phyloP scores from a whole-genome alignment of 2,329 filamentous ascomycete genomes.

The Aspergillus hiratsukae region DNA sequence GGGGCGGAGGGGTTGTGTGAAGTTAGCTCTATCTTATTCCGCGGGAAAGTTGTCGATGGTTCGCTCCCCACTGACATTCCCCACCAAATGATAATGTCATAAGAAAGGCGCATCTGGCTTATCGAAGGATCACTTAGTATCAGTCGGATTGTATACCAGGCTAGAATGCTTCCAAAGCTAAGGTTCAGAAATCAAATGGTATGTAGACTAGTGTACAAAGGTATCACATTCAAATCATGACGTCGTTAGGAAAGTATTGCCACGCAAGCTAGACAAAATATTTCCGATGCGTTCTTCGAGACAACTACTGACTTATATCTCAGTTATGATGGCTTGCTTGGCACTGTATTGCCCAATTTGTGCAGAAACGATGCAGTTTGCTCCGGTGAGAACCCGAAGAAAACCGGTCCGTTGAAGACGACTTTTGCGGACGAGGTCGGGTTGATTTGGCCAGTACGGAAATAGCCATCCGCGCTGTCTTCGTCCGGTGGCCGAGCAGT shows the following conservation, averaged over 20 bases:
- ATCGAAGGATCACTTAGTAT: neutral
- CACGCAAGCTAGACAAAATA: neutral
- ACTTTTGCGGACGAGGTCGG: slow-evolving; percentile 55
- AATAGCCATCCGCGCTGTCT: slow-evolving; percentile 5
- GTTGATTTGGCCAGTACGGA: slow-evolving; percentile 2
- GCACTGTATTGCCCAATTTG: slow-evolving; percentile 37
- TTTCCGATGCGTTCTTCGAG: neutral
- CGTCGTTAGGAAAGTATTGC: neutral
- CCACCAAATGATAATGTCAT: neutral
- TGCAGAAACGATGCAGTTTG: slow-evolving; percentile 74
- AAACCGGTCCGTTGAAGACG: slow-evolving; percentile 88
- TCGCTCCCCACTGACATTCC: neutral
- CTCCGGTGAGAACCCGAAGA: slow-evolving; percentile 84
- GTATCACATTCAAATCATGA: neutral
- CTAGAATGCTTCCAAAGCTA: neutral
- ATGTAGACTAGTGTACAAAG: neutral
- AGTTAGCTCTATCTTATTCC: slow-evolving; percentile 10
- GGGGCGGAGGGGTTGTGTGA: slow-evolving; percentile 8
- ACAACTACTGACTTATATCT: neutral
- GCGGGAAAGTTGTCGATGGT: slow-evolving; percentile 15
- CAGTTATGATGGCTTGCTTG: neutral
- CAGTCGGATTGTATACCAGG: neutral
- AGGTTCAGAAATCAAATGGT: neutral
- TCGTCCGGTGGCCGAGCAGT: slow-evolving; percentile 1
- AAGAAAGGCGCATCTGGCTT: neutral